A percentile compares a stretch with the other conserved stretches of the same genome.
Evolutionary conservation across 495 filamentous ascomycete species (phyloP).

Genomic region (Mycothermus thermophilus): DNA sequence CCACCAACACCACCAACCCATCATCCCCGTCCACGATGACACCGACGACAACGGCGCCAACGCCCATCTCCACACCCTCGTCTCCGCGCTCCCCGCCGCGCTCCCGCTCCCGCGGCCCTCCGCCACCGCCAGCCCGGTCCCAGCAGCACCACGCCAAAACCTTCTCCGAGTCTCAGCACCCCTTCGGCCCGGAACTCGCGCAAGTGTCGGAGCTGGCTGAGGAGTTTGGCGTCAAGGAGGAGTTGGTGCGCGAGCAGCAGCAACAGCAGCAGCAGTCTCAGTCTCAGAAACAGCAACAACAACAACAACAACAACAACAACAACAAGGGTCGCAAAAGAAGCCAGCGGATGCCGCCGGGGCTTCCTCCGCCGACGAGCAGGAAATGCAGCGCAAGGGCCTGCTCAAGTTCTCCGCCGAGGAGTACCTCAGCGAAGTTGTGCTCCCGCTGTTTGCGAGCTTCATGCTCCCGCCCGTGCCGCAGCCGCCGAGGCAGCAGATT

Average conservation of each 20-base stretch:
- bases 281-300: too few species aligned
- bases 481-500: too few species aligned
- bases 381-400: constrained; percentile 52
- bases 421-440: constrained; percentile 79
- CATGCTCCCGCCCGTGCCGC: constrained; percentile 16
- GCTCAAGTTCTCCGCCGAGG: constrained; percentile 58
- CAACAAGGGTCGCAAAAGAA: too few species aligned
- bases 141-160: constrained; percentile 17
- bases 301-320: too few species aligned
- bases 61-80: constrained; percentile 9
- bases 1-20: too few species aligned
- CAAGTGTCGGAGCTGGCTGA: constrained; percentile 72
- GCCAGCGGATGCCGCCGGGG: constrained; percentile 36
- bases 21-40: constrained; percentile 8
- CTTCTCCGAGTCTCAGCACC: constrained; percentile 26
- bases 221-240: constrained; percentile 57
- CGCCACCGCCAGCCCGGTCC: constrained; percentile 1
- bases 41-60: constrained; percentile 18
- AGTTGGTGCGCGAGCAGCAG: constrained; percentile 15
- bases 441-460: constrained; percentile 45
- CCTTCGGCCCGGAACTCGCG: constrained; percentile 62
- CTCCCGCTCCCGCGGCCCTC: constrained; percentile 7
- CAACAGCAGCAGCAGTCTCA: background rate
- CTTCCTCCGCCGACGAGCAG: constrained; percentile 54
- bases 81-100: constrained; percentile 7